A percentile compares a stretch with the other conserved stretches of the same genome.
Conservation (phyloP, 2,329 filamentous ascomycete species). For the Didymella exigua region DNA sequence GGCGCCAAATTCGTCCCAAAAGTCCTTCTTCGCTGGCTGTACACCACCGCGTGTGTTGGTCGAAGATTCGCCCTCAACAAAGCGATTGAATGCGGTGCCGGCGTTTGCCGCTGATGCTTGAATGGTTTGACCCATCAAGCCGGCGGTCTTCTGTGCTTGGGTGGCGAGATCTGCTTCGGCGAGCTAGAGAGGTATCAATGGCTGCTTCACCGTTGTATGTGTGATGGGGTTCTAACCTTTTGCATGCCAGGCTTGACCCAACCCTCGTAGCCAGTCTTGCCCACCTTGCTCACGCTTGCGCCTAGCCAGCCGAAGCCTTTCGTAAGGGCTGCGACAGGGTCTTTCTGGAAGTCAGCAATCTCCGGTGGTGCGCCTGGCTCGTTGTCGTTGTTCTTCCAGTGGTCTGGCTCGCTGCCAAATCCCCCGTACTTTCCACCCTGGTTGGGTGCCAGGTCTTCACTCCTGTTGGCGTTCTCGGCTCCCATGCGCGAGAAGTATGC, state of each 20-base stretch:
- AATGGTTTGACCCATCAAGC: conserved; percentile 64
- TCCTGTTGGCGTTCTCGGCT: conserved; percentile 76
- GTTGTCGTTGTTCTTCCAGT: conserved; percentile 50
- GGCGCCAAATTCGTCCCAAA: conserved; percentile 70
- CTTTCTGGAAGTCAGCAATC: conserved; percentile 87
- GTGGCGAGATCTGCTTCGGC: conserved; percentile 66
- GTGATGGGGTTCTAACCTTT: conserved; percentile 61
- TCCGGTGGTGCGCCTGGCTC: conserved; percentile 62
- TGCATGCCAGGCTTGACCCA: conserved; percentile 93
- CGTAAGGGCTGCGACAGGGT: conserved; percentile 83
- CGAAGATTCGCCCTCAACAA: conserved; percentile 74
- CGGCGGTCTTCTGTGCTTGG: conserved; percentile 65
- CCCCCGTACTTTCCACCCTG: conserved; percentile 93
- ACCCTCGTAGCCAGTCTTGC: conserved; percentile 86
- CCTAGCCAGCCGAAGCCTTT: conserved; percentile 97
- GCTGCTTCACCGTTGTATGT: background rate
- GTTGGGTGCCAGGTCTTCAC: conserved; percentile 77
- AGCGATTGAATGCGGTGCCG: conserved; percentile 79
- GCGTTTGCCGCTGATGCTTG: conserved; percentile 72
- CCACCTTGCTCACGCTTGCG: conserved; percentile 84
- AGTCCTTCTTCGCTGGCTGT: conserved; percentile 67
- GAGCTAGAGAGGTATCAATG: conserved; percentile 59
- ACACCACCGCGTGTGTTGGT: conserved; percentile 21
- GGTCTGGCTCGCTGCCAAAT: conserved; percentile 78
- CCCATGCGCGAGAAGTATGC: conserved; percentile 89